These are phyloP conservation scores for Angophora floribunda DNA, from an alignment of 345 rosid genomes.

Conservation along the genomic window DNA sequence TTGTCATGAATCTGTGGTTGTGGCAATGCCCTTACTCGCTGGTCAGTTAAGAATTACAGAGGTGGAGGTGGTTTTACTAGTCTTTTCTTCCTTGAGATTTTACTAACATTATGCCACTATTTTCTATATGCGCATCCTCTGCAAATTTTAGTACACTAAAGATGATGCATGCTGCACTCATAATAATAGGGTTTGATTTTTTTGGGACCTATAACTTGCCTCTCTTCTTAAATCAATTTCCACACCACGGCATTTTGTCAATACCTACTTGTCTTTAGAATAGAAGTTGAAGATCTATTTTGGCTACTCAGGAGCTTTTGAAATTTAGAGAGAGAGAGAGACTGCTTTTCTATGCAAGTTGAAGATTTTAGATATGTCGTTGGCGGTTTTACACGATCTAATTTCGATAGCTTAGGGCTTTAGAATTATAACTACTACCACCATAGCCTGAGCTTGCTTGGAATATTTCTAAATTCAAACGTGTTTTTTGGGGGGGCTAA, in stretches of 20 bases:
- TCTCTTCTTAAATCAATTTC: background rate
- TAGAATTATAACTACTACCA: background rate
- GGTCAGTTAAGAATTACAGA: background rate
- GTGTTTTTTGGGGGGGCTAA: background rate
- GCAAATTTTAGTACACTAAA: background rate
- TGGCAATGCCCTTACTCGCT: background rate
- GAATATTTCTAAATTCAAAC: background rate
- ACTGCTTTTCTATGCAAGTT: background rate
- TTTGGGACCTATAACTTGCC: background rate
- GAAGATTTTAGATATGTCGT: background rate
- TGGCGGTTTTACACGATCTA: background rate
- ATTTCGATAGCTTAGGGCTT: background rate
- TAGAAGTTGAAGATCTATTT: background rate
- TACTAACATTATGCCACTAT: background rate
- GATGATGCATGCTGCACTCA: background rate
- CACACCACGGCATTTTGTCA: background rate
- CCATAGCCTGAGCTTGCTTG: background rate
- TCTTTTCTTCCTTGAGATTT: background rate
- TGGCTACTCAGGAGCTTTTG: background rate
- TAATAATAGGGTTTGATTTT: background rate
- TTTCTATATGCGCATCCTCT: background rate
- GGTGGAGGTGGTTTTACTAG: background rate
- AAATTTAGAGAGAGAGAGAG: background rate
- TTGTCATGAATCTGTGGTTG: background rate
- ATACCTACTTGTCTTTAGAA: background rate